These are phyloP conservation scores for Cryptococcus amylolentus DNA, from an alignment of 1,284 basidiomycete species.

Conservation along the genomic window DNA sequence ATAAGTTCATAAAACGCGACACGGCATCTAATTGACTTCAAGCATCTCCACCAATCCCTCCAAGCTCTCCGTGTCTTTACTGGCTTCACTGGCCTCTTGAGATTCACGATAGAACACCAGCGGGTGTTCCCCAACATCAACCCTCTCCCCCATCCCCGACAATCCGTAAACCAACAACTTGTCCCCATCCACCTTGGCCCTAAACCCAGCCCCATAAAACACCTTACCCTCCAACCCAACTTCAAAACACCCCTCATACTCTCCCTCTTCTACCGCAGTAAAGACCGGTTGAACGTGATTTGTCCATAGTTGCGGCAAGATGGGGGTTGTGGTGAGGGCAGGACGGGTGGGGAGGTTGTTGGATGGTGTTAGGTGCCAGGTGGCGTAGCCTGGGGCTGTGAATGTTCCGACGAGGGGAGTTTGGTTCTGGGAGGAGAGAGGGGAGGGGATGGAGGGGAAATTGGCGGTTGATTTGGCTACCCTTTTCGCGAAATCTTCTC, in stretches of 20 bases:
- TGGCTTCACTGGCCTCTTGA: no score
- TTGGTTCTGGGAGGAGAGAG: not conserved
- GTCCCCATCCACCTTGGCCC: not conserved
- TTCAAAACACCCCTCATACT: constrained; percentile 2
- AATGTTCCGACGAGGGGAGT: not conserved
- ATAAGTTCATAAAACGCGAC: no score
- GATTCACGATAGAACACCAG: not conserved
- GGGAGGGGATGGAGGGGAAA: not conserved
- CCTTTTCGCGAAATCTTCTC: no score
- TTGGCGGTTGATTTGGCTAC: not conserved
- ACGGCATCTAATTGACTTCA: no score
- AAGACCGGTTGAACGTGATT: not conserved
- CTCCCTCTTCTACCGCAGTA: not conserved
- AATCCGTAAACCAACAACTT: not conserved
- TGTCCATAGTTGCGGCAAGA: not conserved
- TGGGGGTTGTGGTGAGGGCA: not conserved
- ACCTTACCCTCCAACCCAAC: not conserved
- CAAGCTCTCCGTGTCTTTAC: no score
- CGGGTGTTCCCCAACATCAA: not conserved
- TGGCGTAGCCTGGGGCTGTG: not conserved
- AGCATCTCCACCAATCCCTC: no score
- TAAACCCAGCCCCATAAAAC: not conserved
- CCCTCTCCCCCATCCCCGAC: not conserved
- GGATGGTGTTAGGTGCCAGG: not conserved
- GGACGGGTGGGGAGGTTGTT: not conserved